Conservation (phyloP, 2,329 filamentous ascomycete species). For the Lecanosticta acicola region DNA sequence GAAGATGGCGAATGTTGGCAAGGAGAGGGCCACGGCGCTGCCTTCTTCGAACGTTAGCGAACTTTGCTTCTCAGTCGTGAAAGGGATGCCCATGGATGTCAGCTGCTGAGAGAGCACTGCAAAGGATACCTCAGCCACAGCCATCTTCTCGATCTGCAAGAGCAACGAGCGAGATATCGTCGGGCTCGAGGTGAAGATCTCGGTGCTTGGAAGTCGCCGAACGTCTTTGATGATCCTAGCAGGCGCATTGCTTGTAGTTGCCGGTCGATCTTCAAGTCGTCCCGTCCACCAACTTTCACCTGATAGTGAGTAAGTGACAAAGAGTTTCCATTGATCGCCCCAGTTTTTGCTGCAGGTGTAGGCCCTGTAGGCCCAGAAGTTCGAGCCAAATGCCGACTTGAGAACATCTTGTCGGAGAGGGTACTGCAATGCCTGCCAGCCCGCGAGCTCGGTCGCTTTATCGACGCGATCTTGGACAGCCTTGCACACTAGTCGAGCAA, state of each 20-base stretch:
- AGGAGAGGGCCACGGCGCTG: neutral
- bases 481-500: constrained; percentile 12
- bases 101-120: constrained; percentile 25
- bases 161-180: constrained; percentile 20
- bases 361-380: constrained; percentile 60
- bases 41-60: constrained; percentile 8
- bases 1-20: constrained; percentile 5
- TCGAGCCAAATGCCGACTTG: constrained; percentile 56
- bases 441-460: constrained; percentile 55
- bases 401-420: constrained; percentile 50
- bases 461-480: constrained; percentile 55
- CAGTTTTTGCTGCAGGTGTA: constrained; percentile 64
- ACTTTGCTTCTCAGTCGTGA: constrained; percentile 18
- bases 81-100: constrained; percentile 15
- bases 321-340: constrained; percentile 63
- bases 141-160: constrained; percentile 35
- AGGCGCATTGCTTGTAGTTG: constrained; percentile 5
- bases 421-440: constrained; percentile 53
- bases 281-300: constrained; percentile 78
- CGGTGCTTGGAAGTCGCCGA: constrained; percentile 7
- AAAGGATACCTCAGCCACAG: constrained; percentile 33
- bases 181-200: neutral
- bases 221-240: constrained; percentile 18
- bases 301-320: constrained; percentile 62
- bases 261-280: constrained; percentile 47